phyloP scores from a whole-genome alignment of 1,139 yeast genomes.

The Yamadazyma sp. region DNA sequence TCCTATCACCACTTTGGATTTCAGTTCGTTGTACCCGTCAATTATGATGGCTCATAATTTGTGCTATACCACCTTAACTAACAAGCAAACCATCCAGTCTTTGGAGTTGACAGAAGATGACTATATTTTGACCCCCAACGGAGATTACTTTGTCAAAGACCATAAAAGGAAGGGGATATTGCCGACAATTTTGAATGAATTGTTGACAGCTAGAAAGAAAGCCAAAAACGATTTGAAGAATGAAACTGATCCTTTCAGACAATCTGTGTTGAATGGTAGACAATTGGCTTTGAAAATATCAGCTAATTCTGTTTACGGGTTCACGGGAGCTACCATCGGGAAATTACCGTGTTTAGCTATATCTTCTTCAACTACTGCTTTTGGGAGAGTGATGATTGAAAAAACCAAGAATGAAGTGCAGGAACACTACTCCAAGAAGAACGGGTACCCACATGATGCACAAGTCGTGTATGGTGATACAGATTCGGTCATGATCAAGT shows the following conservation, averaged over 20 bases:
- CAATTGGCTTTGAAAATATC: constrained; percentile 95
- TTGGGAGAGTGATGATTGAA: constrained; percentile 97
- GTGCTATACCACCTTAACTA: constrained; percentile 88
- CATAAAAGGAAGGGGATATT: constrained; percentile 75
- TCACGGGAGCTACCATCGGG: constrained; percentile 98
- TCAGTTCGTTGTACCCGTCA: constrained; percentile 95
- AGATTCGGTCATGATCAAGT: constrained; percentile 98
- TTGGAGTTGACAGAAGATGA: constrained; percentile 68
- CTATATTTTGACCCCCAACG: constrained; percentile 86
- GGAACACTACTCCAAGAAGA: constrained; percentile 68
- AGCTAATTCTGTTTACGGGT: constrained; percentile 98
- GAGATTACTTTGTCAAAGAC: constrained; percentile 84
- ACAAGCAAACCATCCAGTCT: constrained; percentile 65
- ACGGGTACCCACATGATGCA: constrained; percentile 82
- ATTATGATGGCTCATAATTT: constrained; percentile 99
- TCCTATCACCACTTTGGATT: constrained; percentile 97
- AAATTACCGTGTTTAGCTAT: constrained; percentile 95
- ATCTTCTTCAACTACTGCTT: constrained; percentile 93
- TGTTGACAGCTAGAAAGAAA: constrained; percentile 86
- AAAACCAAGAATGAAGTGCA: constrained; percentile 85
- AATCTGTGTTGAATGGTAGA: constrained; percentile 94
- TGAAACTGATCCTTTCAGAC: constrained; percentile 91
- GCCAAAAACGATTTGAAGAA: constrained; percentile 89
- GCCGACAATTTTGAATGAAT: constrained; percentile 88
- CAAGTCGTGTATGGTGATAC: constrained; percentile 97